Conservation (phyloP, 495 filamentous ascomycete species). For the Podospora australis region DNA sequence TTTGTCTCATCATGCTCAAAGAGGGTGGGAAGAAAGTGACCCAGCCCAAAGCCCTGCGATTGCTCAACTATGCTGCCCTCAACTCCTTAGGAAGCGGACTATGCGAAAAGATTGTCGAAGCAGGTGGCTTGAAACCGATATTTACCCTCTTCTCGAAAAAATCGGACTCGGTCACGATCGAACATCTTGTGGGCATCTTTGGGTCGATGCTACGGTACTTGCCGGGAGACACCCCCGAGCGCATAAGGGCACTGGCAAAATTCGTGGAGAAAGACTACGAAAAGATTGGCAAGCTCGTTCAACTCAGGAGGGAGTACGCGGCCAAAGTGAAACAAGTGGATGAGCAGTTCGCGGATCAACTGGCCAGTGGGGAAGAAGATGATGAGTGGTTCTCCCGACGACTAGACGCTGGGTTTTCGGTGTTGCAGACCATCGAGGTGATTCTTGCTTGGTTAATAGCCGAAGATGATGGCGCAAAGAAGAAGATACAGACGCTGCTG, state of each 20-base stretch:
- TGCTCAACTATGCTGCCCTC: slow-evolving; percentile 77
- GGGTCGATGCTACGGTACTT: slow-evolving; percentile 74
- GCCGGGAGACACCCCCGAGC: slow-evolving; percentile 67
- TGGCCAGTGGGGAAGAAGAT: slow-evolving; percentile 51
- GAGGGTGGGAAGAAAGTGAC: slow-evolving; percentile 64
- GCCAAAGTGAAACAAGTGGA: slow-evolving; percentile 54
- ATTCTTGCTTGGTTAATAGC: slow-evolving; percentile 89
- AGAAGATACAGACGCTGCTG: slow-evolving; percentile 56
- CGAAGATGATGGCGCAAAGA: slow-evolving; percentile 76
- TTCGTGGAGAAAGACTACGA: slow-evolving; percentile 94
- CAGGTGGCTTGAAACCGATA: slow-evolving; percentile 73
- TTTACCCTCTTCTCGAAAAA: slow-evolving; percentile 92
- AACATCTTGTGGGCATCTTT: slow-evolving; percentile 88
- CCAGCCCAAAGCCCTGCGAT: slow-evolving; percentile 65
- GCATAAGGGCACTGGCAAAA: slow-evolving; percentile 83
- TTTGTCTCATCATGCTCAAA: slow-evolving; percentile 71
- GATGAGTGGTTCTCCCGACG: slow-evolving; percentile 74
- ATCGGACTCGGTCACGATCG: slow-evolving; percentile 61
- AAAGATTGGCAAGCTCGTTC: slow-evolving; percentile 64
- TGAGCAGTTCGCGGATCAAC: slow-evolving; percentile 42
- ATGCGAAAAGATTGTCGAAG: slow-evolving; percentile 72
- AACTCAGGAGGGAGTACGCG: slow-evolving; percentile 65
- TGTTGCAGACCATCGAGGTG: slow-evolving; percentile 77
- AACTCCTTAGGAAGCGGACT: slow-evolving; percentile 50
- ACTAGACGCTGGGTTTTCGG: slow-evolving; percentile 81